These are phyloP conservation scores for Globisporangium takayamanum DNA, from an alignment of 352 stramenopile species.

Conservation along the genomic window DNA sequence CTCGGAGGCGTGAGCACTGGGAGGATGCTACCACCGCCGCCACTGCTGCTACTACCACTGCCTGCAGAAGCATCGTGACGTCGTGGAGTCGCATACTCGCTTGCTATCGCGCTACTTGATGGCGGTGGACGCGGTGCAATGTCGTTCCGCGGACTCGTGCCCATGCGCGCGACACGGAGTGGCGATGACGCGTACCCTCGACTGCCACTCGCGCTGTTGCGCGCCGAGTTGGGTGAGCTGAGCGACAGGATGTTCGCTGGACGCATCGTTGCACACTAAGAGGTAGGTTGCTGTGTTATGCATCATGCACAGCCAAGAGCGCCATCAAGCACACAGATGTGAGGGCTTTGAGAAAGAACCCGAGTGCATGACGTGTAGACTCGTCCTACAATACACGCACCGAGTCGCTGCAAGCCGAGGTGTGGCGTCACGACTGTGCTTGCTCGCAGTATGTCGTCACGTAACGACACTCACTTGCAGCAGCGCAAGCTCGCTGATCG, in stretches of 20 bases:
- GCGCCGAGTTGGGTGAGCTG: conserved; percentile 2
- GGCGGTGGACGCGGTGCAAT: conserved; percentile 12
- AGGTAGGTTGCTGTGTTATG: background rate
- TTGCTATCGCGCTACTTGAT: background rate
- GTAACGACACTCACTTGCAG: too few species aligned
- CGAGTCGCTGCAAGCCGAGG: too few species aligned
- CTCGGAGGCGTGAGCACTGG: conserved; percentile 23
- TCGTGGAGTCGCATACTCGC: conserved; percentile 14
- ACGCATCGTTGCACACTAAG: conserved; percentile 4
- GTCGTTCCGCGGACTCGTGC: conserved; percentile 27
- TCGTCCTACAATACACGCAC: too few species aligned
- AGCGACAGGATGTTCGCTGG: conserved; percentile 6
- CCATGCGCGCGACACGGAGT: conserved; percentile 2
- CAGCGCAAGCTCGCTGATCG: too few species aligned
- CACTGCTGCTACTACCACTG: background rate
- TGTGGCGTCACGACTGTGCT: too few species aligned
- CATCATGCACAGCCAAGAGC: background rate
- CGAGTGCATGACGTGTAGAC: too few species aligned
- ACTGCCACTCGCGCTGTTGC: background rate
- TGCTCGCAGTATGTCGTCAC: too few species aligned
- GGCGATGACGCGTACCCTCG: conserved; percentile 10
- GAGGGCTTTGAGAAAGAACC: too few species aligned
- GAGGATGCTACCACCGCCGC: conserved; percentile 25
- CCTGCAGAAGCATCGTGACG: conserved; percentile 3
- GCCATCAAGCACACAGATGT: background rate